These are phyloP conservation scores for Nelumbo lutea DNA, from an alignment of 164 flowering plant genomes.

Conservation along the genomic window DNA sequence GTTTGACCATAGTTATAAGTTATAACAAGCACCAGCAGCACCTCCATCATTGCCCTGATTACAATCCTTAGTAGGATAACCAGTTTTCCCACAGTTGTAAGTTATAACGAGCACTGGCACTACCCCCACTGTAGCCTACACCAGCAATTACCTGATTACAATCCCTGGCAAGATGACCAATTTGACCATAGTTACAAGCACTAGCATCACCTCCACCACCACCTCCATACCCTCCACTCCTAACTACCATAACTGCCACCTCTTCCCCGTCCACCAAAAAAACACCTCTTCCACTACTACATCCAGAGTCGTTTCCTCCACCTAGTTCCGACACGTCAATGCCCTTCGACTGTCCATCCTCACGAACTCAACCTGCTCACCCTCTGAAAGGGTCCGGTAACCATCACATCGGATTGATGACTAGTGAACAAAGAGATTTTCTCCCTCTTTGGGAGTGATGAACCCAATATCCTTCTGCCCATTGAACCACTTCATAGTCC, in stretches of 20 bases:
- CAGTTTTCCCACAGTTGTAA: no score
- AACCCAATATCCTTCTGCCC: neutral
- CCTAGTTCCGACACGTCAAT: slow-evolving; percentile 30
- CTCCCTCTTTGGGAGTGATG: neutral
- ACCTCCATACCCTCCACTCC: neutral
- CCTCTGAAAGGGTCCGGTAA: slow-evolving; percentile 45
- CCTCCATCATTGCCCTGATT: no score
- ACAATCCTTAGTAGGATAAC: no score
- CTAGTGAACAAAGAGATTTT: slow-evolving; percentile 35
- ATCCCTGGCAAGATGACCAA: slow-evolving; percentile 37
- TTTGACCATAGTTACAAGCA: slow-evolving; percentile 19
- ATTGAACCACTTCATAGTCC: neutral
- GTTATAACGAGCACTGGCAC: no score
- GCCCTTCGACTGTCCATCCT: slow-evolving; percentile 42
- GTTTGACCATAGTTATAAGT: no score
- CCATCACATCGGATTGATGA: slow-evolving; percentile 45
- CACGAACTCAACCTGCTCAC: slow-evolving; percentile 44
- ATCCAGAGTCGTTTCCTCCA: slow-evolving; percentile 8
- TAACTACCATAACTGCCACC: neutral
- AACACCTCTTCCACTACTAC: slow-evolving; percentile 16
- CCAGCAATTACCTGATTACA: no score
- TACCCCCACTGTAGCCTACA: no score
- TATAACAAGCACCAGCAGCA: no score
- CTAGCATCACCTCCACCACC: slow-evolving; percentile 7
- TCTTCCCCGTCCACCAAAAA: slow-evolving; percentile 9